These are phyloP conservation scores for Turritis glabra DNA, from an alignment of 345 rosid genomes.

Conservation along the genomic window DNA sequence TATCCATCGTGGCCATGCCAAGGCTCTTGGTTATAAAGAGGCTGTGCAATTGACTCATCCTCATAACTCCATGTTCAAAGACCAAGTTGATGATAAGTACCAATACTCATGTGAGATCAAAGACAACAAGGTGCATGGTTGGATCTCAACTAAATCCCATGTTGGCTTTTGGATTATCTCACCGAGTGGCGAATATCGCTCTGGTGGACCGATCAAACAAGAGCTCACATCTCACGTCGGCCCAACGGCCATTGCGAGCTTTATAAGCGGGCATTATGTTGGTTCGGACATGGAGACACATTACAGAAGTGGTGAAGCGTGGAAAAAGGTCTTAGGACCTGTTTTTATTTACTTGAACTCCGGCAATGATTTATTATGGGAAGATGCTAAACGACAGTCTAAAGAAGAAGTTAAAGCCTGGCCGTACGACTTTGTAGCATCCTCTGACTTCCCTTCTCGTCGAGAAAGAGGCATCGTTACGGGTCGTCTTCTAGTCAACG, in stretches of 20 bases:
- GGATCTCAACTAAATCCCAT: constrained; percentile 53
- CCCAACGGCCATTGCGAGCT: constrained; percentile 62
- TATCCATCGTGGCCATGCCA: constrained; percentile 48
- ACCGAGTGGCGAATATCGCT: constrained; percentile 63
- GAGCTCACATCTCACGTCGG: constrained; percentile 86
- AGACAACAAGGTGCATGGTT: constrained; percentile 74
- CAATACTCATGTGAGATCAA: constrained; percentile 61
- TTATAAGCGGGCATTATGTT: constrained; percentile 72
- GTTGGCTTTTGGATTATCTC: constrained; percentile 89
- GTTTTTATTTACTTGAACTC: constrained; percentile 70
- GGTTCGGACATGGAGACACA: constrained; percentile 59
- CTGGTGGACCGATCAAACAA: constrained; percentile 77
- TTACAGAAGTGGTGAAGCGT: constrained; percentile 57
- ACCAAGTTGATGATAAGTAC: constrained; percentile 94
- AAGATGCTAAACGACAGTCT: constrained; percentile 76
- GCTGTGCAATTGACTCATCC: constrained; percentile 70
- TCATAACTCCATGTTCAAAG: constrained; percentile 55
- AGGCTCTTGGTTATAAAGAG: constrained; percentile 56
- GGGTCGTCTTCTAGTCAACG: constrained; percentile 42
- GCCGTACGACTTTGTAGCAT: constrained; percentile 64
- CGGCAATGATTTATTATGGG: constrained; percentile 47
- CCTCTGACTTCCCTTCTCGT: constrained; percentile 48
- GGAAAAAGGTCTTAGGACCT: constrained; percentile 90
- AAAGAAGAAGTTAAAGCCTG: constrained; percentile 51
- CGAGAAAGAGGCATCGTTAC: constrained; percentile 43